Conservation (phyloP, 257 asterid species). For the Solanum chiquidenum region DNA sequence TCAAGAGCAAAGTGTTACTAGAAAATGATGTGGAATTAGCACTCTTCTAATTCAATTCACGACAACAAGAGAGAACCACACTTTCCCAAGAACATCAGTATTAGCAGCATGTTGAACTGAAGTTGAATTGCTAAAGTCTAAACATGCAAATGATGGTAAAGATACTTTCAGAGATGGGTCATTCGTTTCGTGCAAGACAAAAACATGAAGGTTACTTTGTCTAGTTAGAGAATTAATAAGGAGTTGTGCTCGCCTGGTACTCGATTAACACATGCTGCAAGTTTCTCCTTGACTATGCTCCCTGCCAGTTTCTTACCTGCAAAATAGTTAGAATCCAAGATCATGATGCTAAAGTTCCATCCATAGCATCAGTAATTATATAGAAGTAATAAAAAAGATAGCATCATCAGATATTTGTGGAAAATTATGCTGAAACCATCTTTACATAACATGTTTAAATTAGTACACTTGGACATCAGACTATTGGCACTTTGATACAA, state of each 20-base stretch:
- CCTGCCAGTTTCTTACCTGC: conserved; percentile 84
- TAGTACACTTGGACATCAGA: not conserved
- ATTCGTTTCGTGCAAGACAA: not conserved
- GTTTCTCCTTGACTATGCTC: conserved; percentile 84
- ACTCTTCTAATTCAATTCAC: not conserved
- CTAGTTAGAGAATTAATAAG: not conserved
- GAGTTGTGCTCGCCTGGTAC: conserved; percentile 49
- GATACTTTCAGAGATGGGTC: not conserved
- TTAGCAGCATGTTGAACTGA: not conserved
- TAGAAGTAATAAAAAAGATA: not conserved
- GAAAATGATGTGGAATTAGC: not conserved
- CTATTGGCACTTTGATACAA: not conserved
- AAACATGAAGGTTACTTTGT: not conserved
- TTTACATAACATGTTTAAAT: not conserved
- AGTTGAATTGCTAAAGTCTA: not conserved
- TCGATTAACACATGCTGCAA: conserved; percentile 93
- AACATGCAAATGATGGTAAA: not conserved
- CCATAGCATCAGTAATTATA: not conserved
- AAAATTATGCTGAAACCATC: not conserved
- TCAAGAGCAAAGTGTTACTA: not conserved
- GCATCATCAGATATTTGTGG: not conserved
- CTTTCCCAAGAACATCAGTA: not conserved
- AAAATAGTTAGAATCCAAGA: not conserved
- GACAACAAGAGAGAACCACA: not conserved
- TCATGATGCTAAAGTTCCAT: not conserved